Base-by-base conservation (phyloP, 371 early-diverging fungal genomes). In the Capillidium heterosporum region DNA sequence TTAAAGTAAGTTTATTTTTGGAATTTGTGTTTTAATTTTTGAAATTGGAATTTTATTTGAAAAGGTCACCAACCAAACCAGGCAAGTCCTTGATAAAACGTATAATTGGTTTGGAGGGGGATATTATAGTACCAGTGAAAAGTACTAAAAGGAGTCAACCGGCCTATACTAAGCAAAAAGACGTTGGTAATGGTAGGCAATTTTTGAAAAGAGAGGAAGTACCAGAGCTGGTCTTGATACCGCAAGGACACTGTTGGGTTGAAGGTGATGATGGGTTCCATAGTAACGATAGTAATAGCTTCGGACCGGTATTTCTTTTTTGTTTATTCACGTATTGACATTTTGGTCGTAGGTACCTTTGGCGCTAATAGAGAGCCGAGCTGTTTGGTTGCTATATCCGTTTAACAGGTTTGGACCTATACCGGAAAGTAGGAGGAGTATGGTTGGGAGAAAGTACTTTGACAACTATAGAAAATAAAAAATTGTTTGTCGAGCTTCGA, bases 191-290 rank as follows among this genome's bases (percentile, higher is more conserved):
- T n/a, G n/a, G n/a, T n/a, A n/a, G n/a, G n/a, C n/a, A n/a, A n/a
- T n/a, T n/a, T n/a, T n/a, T n/a, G n/a, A n/a, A n/a, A n/a, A n/a
- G n/a, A n/a, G n/a, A n/a, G n/a, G 1, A 32, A 27, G 15, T 23
- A 21, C n/a, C 23, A 54, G 19, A 54, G 27, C 26, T 27, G 21
- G 4, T 56, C 62, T 8, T 31, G 58, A 70, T 93, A 8, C 94
- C 94, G 27, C 70, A 68, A 63, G 94, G 94, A 1, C 85, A 89
- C 64, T 85, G 85, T 62, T 93, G 94, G 94, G 74, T 91, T 46
- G 94, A 93, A 69, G 84, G 87, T 23, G 94, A 93, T 62, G 91
- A 90, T 63, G 71, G 76, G 32, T 85, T 82, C 62, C 84, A 84
- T 64, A 87, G 87, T 55, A 73, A 70, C 56, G 94, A 93, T 59